These are phyloP conservation scores for Claviceps cyperi DNA, from an alignment of 2,329 filamentous ascomycete genomes.

Conservation along the genomic window DNA sequence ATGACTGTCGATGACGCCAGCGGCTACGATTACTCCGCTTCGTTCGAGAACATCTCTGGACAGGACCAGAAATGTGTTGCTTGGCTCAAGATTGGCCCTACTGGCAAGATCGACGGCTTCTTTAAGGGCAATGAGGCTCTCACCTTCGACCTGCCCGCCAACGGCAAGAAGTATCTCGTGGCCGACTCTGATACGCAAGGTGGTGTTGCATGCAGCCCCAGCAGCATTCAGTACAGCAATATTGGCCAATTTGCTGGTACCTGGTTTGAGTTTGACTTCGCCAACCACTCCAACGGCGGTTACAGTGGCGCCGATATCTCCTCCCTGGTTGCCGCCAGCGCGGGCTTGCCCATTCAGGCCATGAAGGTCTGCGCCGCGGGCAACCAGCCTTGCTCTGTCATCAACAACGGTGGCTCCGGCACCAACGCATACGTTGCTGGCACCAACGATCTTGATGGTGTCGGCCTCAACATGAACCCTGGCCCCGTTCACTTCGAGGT, in stretches of 20 bases:
- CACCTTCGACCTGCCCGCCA: constrained; percentile 25
- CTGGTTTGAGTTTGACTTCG: constrained; percentile 38
- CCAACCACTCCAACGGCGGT: constrained; percentile 27
- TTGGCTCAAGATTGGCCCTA: constrained; percentile 38
- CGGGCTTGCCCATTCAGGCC: constrained; percentile 17
- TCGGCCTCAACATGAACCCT: constrained; percentile 25
- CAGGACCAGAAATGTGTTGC: constrained; percentile 24
- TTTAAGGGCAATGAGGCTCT: constrained; percentile 27
- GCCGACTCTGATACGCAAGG: constrained; percentile 34
- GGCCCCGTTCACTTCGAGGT: constrained; percentile 16
- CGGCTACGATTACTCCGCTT: constrained; percentile 30
- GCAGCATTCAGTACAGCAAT: constrained; percentile 19
- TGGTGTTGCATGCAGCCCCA: constrained; percentile 28
- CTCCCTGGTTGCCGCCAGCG: constrained; percentile 27
- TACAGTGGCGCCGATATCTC: constrained; percentile 39
- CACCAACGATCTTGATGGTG: constrained; percentile 23
- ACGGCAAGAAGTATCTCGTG: constrained; percentile 26
- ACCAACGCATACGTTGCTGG: constrained; percentile 24
- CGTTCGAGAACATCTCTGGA: constrained; percentile 24
- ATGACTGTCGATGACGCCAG: constrained; percentile 25
- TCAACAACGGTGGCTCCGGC: constrained; percentile 21
- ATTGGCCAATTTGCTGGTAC: constrained; percentile 28
- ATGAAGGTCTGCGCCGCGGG: constrained; percentile 22
- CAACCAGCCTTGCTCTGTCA: constrained; percentile 25
- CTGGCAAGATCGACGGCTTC: constrained; percentile 31